Evolutionary conservation across 1,284 basidiomycete genomes (phyloP).

Genomic region (Trichosporon sp.): DNA sequence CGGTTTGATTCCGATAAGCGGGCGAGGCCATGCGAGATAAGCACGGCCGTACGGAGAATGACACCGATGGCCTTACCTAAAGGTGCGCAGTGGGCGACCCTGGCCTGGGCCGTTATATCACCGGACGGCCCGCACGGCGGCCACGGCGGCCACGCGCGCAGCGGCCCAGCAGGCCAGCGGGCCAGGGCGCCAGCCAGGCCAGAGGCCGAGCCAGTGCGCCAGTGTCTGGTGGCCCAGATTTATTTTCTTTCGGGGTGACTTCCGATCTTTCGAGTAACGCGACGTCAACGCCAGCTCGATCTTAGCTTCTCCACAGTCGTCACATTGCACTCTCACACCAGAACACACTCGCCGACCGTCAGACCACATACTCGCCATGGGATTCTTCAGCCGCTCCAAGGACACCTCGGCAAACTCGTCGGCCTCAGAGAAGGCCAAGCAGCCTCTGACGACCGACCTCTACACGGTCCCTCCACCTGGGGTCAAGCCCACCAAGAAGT

Average conservation of each 20-base stretch:
- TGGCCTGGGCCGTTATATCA: not conserved
- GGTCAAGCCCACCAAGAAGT: constrained; percentile 50
- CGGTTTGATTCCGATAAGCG: not conserved
- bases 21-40: not conserved
- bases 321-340: not conserved
- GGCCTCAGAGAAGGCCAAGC: constrained; percentile 4
- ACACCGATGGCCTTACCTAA: not conserved
- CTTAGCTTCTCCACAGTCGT: not conserved
- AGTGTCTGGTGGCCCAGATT: not conserved
- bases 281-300: not conserved
- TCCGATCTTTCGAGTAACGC: not conserved
- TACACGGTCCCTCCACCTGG: constrained; percentile 13
- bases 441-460: constrained; percentile 13
- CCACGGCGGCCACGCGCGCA: not conserved
- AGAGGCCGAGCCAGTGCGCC: not conserved
- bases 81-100: not conserved
- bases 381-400: constrained; percentile 13
- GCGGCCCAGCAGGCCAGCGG: not conserved
- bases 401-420: constrained; percentile 1
- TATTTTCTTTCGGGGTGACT: not conserved
- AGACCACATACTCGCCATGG: constrained; percentile 6
- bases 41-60: not conserved
- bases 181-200: not conserved
- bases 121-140: not conserved
- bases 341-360: not conserved